Evolutionary conservation across 2,329 filamentous ascomycete genomes (phyloP), one percentile per base, ranked within the genome.

Genomic region (Aureobasidium subglaciale): DNA sequence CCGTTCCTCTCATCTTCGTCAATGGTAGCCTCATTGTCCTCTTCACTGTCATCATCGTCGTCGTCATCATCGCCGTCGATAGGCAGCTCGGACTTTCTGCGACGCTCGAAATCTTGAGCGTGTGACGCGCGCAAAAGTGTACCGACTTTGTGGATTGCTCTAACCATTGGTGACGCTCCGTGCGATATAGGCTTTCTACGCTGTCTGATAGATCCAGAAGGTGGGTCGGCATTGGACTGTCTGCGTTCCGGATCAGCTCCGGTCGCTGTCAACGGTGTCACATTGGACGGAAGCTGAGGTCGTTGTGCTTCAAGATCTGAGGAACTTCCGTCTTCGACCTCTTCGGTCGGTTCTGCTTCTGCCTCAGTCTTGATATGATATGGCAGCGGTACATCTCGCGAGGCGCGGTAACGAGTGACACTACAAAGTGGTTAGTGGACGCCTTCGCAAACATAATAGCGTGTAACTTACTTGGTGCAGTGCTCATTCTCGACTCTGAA

Each of bases 401-500:
- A 90, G 4, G 93, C 93, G 61, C 95, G 90, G 78, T 95, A 95
- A 62, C 89, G 84, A 16, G 84, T 82, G 2, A 99, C 92, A 49
- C 60, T 64, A 43, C 48, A 48, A 37, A 43, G 15, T 30, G 56
- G 45, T 65, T 34, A 59, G 52, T 15, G 11, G 25, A 16, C 10
- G 24, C 29, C 2, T 13, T 42, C n/a, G 25, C 20, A 27, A 30
- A 16, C 22, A 48, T 22, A 10, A 8, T 18, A 7, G 16, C 37
- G 37, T 45, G 30, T 25, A 24, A 34, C 50, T 48, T 59, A 65
- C 59, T 96, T 96, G 55, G 87, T 85, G 71, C 90, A 96, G 72
- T 99, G 93, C 65, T 99, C 93, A 69, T 99, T 99, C 71, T 99
- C 93, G 24, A 99, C 91, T 37, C 93, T 88, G 68, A 99, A 87